Percentiles rank a stretch among this genome's conserved stretches.
These are phyloP conservation scores for Retiboletus flavoniger DNA, from an alignment of 1,284 basidiomycete genomes.

Conservation along the genomic window DNA sequence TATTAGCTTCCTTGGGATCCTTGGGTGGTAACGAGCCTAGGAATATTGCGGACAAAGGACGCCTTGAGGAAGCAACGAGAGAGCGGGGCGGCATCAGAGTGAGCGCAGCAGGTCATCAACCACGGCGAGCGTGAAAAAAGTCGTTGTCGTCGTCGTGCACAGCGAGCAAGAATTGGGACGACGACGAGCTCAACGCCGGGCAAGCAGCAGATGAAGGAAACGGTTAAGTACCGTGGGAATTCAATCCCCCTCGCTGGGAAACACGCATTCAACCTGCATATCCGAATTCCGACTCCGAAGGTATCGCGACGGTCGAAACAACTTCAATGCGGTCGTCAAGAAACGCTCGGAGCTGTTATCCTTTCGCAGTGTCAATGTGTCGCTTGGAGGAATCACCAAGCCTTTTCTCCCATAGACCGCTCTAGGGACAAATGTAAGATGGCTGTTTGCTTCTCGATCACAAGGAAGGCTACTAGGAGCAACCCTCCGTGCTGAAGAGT, in stretches of 20 bases:
- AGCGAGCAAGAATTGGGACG: conserved; percentile 25
- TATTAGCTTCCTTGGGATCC: conserved; percentile 30
- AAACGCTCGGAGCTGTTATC: neutral
- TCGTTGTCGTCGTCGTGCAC: conserved; percentile 28
- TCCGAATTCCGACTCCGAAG: conserved; percentile 30
- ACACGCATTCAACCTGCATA: neutral
- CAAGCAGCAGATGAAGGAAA: conserved; percentile 15
- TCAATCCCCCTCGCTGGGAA: neutral
- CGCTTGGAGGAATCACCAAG: neutral
- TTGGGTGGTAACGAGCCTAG: conserved; percentile 35
- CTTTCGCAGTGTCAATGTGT: neutral
- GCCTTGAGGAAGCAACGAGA: conserved; percentile 34
- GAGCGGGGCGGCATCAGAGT: conserved; percentile 38
- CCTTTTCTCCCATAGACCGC: neutral
- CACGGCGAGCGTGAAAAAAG: conserved; percentile 19
- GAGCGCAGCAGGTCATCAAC: conserved; percentile 29
- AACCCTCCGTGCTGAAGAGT: neutral
- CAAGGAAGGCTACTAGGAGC: neutral
- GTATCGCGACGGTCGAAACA: neutral
- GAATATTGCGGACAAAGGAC: conserved; percentile 39
- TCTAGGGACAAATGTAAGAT: neutral
- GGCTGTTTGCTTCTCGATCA: neutral
- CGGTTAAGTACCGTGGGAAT: conserved; percentile 30
- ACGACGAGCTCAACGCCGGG: conserved; percentile 22
- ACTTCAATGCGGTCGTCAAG: conserved; percentile 9